A percentile compares a stretch with the other conserved stretches of the same genome.
Conservation (phyloP, 352 stramenopile species). For the Stephanocyclus meneghinianus region DNA sequence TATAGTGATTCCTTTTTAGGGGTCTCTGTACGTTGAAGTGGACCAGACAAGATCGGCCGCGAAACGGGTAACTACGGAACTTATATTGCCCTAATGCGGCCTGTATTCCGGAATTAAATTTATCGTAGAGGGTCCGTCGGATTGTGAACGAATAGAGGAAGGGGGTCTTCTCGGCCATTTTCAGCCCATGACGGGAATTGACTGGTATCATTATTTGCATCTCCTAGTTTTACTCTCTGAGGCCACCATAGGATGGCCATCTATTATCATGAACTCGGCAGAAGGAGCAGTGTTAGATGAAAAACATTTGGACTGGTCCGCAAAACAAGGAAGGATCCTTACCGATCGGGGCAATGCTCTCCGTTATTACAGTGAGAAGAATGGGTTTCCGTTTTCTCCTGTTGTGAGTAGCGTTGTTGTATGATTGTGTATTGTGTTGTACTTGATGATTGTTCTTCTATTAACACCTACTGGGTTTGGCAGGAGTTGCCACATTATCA, state of each 20-base stretch:
- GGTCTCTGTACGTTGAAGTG: neutral
- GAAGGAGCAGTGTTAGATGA: neutral
- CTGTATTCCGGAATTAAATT: too few relatives aligned
- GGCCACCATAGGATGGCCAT: neutral
- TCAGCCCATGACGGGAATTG: too few relatives aligned
- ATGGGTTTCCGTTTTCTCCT: slow-evolving; percentile 61
- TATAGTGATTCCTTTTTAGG: neutral
- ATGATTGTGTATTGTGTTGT: neutral
- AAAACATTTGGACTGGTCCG: slow-evolving; percentile 61
- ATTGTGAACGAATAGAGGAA: too few relatives aligned
- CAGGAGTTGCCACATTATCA: slow-evolving; percentile 72
- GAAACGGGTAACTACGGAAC: neutral
- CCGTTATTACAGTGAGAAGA: slow-evolving; percentile 54
- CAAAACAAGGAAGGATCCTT: slow-evolving; percentile 68
- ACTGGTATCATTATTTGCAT: too few relatives aligned
- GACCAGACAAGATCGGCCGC: neutral
- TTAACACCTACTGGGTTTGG: neutral
- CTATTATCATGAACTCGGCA: neutral
- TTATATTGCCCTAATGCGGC: too few relatives aligned
- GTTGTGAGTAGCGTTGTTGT: neutral
- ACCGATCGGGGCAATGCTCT: slow-evolving; percentile 60
- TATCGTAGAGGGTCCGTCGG: too few relatives aligned
- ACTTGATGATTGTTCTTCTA: neutral
- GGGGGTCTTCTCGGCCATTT: too few relatives aligned
- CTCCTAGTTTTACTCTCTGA: neutral